These are phyloP conservation scores for Macrophomina phaseolina DNA, from an alignment of 2,329 filamentous ascomycete species.

Conservation along the genomic window DNA sequence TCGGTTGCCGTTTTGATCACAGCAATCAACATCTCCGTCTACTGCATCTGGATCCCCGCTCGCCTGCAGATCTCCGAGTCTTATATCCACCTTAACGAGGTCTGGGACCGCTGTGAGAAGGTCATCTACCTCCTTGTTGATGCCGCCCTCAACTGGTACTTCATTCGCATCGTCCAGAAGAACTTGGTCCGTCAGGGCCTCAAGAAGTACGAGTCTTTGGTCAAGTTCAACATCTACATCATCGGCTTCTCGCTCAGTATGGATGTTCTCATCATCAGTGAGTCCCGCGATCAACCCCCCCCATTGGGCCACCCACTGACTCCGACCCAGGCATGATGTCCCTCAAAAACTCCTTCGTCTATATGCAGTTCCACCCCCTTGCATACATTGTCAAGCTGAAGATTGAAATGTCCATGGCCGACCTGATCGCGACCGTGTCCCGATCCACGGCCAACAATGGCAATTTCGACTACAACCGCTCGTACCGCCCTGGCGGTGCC, in stretches of 20 bases:
- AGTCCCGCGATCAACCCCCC: background rate
- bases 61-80: slow-evolving; percentile 34
- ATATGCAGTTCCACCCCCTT: slow-evolving; percentile 50
- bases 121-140: slow-evolving; percentile 36
- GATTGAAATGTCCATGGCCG: slow-evolving; percentile 54
- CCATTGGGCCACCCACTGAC: background rate
- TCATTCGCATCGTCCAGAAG: slow-evolving; percentile 35
- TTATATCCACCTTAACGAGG: slow-evolving; percentile 34
- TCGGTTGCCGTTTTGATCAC: slow-evolving; percentile 29
- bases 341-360: slow-evolving; percentile 25
- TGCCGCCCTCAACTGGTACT: slow-evolving; percentile 36
- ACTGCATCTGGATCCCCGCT: slow-evolving; percentile 38
- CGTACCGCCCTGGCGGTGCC: background rate
- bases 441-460: background rate
- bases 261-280: slow-evolving; percentile 32
- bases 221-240: slow-evolving; percentile 37
- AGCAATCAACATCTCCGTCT: slow-evolving; percentile 40
- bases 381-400: slow-evolving; percentile 53
- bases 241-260: slow-evolving; percentile 36
- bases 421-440: slow-evolving; percentile 40
- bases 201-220: slow-evolving; percentile 36
- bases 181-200: slow-evolving; percentile 38
- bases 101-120: slow-evolving; percentile 33
- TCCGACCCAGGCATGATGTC: slow-evolving; percentile 24
- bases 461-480: background rate